These are phyloP conservation scores for Nematocida sp. DNA, from an alignment of 371 early-diverging fungal genomes.

Conservation along the genomic window DNA sequence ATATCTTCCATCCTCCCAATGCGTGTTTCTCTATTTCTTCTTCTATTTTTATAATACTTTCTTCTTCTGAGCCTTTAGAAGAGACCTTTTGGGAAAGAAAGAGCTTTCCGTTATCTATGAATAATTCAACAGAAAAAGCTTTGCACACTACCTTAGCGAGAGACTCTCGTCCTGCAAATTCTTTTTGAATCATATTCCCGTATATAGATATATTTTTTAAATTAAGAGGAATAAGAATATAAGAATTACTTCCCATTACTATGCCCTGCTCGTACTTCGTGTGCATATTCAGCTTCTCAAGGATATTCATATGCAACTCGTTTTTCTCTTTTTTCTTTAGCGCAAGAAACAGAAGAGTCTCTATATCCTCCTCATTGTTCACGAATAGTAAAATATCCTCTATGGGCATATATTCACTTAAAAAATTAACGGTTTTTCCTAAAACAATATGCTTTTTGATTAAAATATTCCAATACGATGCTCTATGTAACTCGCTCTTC, in stretches of 20 bases:
- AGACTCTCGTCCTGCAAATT: constrained; percentile 44
- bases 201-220: not conserved
- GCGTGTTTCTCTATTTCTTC: constrained; percentile 15
- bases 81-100: not conserved
- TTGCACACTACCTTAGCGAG: not conserved
- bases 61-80: not conserved
- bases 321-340: not conserved
- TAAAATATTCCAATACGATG: constrained; percentile 30
- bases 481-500: constrained; percentile 11
- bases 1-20: constrained; percentile 28
- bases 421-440: constrained; percentile 5
- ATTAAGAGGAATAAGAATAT: not conserved
- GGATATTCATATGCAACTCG: not conserved
- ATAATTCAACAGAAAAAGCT: constrained; percentile 23
- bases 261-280: constrained; percentile 5
- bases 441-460: constrained; percentile 24
- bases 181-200: constrained; percentile 24
- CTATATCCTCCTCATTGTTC: constrained; percentile 39
- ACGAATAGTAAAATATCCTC: constrained; percentile 17
- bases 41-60: not conserved
- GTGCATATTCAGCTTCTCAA: constrained; percentile 30
- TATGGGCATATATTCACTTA: constrained; percentile 5
- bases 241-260: constrained; percentile 20
- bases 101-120: constrained; percentile 21
- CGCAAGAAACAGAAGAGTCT: not conserved